Evolutionary conservation across 768 basidiomycete genomes (phyloP), one percentile per base, ranked within the genome.

Genomic region (Boletus rufocinnamomeus): DNA sequence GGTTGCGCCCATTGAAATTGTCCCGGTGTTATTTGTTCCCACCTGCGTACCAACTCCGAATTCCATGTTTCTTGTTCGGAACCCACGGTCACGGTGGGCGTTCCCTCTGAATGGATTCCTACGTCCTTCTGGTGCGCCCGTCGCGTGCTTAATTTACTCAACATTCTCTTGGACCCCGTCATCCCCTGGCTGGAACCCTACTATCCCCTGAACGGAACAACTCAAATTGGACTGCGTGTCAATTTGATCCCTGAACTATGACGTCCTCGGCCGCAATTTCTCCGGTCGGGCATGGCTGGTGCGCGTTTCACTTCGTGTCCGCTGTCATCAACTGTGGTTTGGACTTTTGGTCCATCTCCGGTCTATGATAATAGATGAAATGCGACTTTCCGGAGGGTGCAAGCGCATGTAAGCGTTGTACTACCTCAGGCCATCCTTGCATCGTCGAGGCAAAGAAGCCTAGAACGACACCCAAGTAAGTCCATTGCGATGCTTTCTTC

Each of bases 391-490:
- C 87, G 40, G 79, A 77, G 62, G 78, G 83, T 58, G 84, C 88
- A 54, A 85, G 84, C 66, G 85, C 87, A n/a, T 93, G 91, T 75
- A 86, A 81, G 67, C 83, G 91, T 49, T 93, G 91, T 73, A 86
- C 83, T 64, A 65, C 80, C 28, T 83, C 85, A 51, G 86, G 88
- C 2, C 88, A 91, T 73, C 79, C 84, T 44, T 93, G 91, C 70
- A 85, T 92, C 63, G 90, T 93, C 40, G 91, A 92, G 73, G 90
- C 90, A 50, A 81, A 91, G 60, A 91, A 90, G 75, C 88, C 84
- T 54, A 80, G 85, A 66, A 87, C 82, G 28, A 84, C 85, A 25
- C 90, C 91, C 60, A 93, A 92, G 91, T 93, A 72, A 84, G 91
- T 84, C 50, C 41, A 47, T 57, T 62, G 60, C 60, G 47, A 67